Evolutionary conservation across 345 rosid genomes (phyloP).

Genomic region (Firmiana major): DNA sequence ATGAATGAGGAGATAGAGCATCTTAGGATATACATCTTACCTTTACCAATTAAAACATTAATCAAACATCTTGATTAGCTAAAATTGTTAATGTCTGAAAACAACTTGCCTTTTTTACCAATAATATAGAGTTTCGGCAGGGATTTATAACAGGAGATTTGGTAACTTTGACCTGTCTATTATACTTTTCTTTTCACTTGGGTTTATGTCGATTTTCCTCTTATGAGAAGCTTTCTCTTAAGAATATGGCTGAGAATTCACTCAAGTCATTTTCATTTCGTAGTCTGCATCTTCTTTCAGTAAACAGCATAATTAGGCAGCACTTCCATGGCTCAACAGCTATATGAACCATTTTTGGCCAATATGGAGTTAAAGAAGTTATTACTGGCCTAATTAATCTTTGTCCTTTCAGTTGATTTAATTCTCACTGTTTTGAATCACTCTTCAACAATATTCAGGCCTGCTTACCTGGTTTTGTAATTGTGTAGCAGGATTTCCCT

Average conservation of each 20-base stretch:
- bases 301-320: slow-evolving; percentile 1
- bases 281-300: background rate
- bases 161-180: background rate
- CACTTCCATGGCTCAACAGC: background rate
- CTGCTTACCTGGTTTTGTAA: background rate
- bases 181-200: background rate
- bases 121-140: background rate
- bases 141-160: background rate
- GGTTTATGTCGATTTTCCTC: background rate
- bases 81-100: background rate
- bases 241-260: background rate
- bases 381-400: background rate
- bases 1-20: background rate
- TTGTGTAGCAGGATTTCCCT: background rate
- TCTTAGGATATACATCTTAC: background rate
- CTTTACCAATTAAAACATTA: background rate
- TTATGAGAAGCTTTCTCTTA: too few species aligned
- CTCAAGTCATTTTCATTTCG: background rate
- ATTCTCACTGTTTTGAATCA: background rate
- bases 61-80: background rate
- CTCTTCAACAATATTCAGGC: background rate
- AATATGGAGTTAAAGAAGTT: background rate
- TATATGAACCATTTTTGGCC: background rate
- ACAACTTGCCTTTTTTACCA: background rate
- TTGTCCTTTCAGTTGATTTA: background rate